Percentiles rank a stretch among this genome's conserved stretches.
Evolutionary conservation across 305 asterid species (phyloP).

Genomic region (Salvia sclarea): DNA sequence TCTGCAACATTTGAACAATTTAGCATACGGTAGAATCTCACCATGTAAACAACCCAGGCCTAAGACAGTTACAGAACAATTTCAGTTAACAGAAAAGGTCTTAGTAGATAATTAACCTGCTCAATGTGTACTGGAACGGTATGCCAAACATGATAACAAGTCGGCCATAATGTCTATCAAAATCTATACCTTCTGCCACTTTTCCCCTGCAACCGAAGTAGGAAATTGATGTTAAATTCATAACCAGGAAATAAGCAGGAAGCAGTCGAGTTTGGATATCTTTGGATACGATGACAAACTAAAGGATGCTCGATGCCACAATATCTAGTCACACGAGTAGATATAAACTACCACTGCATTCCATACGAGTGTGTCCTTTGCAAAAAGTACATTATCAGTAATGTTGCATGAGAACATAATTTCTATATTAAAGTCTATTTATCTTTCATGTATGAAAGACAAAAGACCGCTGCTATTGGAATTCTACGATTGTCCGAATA

Average conservation of each 20-base stretch:
- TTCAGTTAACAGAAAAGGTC: conserved; percentile 10
- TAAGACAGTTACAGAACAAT: neutral
- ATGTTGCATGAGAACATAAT: neutral
- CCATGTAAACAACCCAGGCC: neutral
- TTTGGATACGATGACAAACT: too few relatives aligned
- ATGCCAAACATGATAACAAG: conserved; percentile 97
- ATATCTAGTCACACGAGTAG: neutral
- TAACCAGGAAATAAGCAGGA: neutral
- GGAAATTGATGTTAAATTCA: conserved; percentile 2
- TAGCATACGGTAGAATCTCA: neutral
- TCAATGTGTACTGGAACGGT: conserved; percentile 90
- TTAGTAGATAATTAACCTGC: conserved; percentile 76
- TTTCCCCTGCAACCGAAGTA: conserved; percentile 71
- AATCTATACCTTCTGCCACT: conserved; percentile 99
- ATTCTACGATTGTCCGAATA: neutral
- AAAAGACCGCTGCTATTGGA: neutral
- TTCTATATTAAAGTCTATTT: neutral
- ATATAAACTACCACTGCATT: neutral
- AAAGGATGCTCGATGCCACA: neutral
- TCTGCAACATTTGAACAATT: conserved; percentile 46
- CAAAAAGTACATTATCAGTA: neutral
- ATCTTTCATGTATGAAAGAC: neutral
- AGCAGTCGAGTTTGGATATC: too few relatives aligned
- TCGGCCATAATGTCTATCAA: conserved; percentile 97
- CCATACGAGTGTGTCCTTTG: neutral